phyloP scores from a whole-genome alignment of 768 basidiomycete genomes.

The Suillus lakei region DNA sequence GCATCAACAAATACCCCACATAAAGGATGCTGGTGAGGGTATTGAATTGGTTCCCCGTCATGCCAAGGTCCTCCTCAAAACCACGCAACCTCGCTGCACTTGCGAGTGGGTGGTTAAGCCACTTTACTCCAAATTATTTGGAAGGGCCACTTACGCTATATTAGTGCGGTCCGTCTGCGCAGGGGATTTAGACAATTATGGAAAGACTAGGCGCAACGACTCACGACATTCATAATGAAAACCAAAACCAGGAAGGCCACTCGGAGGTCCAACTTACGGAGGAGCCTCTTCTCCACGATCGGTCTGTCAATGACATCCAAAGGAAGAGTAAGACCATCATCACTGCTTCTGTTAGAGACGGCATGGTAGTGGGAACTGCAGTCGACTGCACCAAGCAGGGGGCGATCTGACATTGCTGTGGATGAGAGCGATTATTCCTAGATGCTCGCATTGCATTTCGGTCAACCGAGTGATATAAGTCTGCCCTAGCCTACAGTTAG shows the following conservation, averaged over 20 bases:
- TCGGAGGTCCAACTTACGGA: conserved; percentile 47
- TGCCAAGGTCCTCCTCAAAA: conserved; percentile 67
- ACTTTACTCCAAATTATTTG: neutral
- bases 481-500: too few relatives aligned
- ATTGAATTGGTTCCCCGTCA: conserved; percentile 66
- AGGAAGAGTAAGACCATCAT: neutral
- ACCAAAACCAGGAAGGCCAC: conserved; percentile 50
- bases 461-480: too few relatives aligned
- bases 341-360: too few relatives aligned
- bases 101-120: neutral
- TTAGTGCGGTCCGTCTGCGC: conserved; percentile 69
- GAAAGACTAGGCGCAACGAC: conserved; percentile 15
- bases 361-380: neutral
- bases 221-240: conserved; percentile 52
- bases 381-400: neutral
- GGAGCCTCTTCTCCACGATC: conserved; percentile 49
- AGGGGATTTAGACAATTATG: conserved; percentile 7
- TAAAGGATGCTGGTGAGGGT: conserved; percentile 70
- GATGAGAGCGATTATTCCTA: neutral
- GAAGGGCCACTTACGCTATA: conserved; percentile 47
- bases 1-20: conserved; percentile 74
- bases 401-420: neutral
- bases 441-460: too few relatives aligned
- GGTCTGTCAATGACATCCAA: conserved; percentile 23
- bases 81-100: conserved; percentile 76